Evolutionary conservation across 495 filamentous ascomycete species (phyloP), one percentile per base, ranked within the genome.

Genomic region (Aspergillus haitiensis): DNA sequence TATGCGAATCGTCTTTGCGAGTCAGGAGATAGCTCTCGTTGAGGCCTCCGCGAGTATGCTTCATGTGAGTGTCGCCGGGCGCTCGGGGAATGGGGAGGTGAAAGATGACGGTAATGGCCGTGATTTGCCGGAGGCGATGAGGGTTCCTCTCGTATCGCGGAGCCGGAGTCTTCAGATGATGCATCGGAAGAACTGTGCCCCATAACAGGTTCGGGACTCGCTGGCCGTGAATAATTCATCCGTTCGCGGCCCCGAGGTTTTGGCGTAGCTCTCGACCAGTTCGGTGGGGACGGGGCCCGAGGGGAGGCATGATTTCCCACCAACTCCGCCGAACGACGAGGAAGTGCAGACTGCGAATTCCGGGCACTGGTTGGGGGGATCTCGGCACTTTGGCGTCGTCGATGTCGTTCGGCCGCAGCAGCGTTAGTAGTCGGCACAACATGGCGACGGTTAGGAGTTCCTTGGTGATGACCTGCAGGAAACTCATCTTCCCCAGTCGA

Each of bases 1-100:
- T 21, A 58, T 13, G 49, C 57, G 59, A 61, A 61, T 3, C 66
- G 67, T 42, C 58, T 44, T 7, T 67, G 64, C 2, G 65, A 52
- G 27, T 66, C 52, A 0, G 75, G 72, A 0, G 75, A 76, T 3
- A 70, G 52, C 4, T 76, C 73, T 33, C 72, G 64, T 4, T 63
- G 63, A 0, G 72, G 72, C 65, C 70, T 69, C 16, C 73, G 70
- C 2, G 59, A 68, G 39, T 77, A 78, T 2, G 74, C 69, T 34
- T 79, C 77, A 52, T 79, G 77, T 1, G 77, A 79, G 60, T 79
- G 77, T 0, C 77, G 74, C 13, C 77, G 73, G 0, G 70, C 67
- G 21, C 66, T 56, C 5, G 67, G 63, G 18, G 59, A 34, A 2
- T 70, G 61, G 10, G 70, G 67, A 0, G 72, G 74, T 11, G 76